phyloP scores from a whole-genome alignment of 2,329 filamentous ascomycete species.

The Myriosclerotinia scirpicola region DNA sequence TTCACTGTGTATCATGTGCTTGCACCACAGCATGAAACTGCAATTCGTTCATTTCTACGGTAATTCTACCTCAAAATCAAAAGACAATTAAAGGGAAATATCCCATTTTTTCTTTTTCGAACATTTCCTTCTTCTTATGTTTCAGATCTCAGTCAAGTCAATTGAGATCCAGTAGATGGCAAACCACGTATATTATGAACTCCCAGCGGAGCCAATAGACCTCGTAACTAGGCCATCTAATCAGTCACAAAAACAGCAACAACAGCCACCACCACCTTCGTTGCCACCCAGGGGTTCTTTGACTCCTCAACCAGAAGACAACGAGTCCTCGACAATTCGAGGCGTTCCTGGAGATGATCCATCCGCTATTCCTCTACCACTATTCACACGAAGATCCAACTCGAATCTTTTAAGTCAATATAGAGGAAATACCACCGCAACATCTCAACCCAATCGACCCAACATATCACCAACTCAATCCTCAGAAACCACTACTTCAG shows the following conservation, averaged over 20 bases:
- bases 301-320: background rate
- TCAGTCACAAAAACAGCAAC: background rate
- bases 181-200: slow-evolving; percentile 9
- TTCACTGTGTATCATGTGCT: slow-evolving; percentile 21
- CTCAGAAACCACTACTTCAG: background rate
- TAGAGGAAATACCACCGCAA: background rate
- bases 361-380: background rate
- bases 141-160: background rate
- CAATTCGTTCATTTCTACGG: slow-evolving; percentile 2
- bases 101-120: background rate
- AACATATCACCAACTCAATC: background rate
- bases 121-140: background rate
- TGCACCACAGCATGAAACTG: slow-evolving; percentile 10
- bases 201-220: slow-evolving; percentile 15
- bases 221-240: background rate
- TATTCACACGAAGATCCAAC: slow-evolving; percentile 10
- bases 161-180: slow-evolving; percentile 2
- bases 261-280: background rate
- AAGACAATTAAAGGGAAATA: background rate
- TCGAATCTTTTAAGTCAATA: slow-evolving; percentile 6
- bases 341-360: slow-evolving; percentile 11
- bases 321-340: slow-evolving; percentile 8
- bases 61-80: slow-evolving; percentile 14
- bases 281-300: background rate
- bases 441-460: background rate